These are phyloP conservation scores for Pelargonium australe DNA, from an alignment of 441 rosid species.

Conservation along the genomic window DNA sequence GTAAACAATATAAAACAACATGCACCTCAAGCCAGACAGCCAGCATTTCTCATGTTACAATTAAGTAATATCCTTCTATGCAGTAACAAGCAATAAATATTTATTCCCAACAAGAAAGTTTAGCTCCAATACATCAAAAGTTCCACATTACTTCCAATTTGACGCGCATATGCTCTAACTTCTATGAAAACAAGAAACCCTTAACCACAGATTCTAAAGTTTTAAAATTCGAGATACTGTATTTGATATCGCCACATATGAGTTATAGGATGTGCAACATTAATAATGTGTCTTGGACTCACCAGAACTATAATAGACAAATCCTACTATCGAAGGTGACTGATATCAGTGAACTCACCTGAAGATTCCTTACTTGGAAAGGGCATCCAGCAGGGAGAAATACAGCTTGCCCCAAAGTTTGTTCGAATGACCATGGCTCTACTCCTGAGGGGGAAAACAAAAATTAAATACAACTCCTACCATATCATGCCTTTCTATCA, in stretches of 20 bases:
- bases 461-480: neutral
- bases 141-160: neutral
- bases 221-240: neutral
- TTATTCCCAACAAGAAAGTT: neutral
- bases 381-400: slow-evolving; percentile 97
- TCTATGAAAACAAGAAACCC: slow-evolving; percentile 5
- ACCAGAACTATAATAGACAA: neutral
- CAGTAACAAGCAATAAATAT: slow-evolving; percentile 1
- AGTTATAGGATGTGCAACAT: neutral
- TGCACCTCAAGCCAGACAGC: neutral
- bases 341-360: slow-evolving; percentile 35
- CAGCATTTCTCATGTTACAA: neutral
- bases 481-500: neutral
- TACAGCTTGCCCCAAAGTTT: slow-evolving; percentile 71
- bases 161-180: neutral
- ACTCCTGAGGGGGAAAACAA: slow-evolving; percentile 46
- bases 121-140: neutral
- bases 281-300: neutral
- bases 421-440: slow-evolving; percentile 91
- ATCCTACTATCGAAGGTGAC: neutral
- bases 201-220: slow-evolving; percentile 1
- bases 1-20: neutral
- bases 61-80: neutral
- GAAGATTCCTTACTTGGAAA: slow-evolving; percentile 71
- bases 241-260: neutral